These are phyloP conservation scores for Zymoseptoria pseudotritici DNA, from an alignment of 2,329 filamentous ascomycete species.

Conservation along the genomic window DNA sequence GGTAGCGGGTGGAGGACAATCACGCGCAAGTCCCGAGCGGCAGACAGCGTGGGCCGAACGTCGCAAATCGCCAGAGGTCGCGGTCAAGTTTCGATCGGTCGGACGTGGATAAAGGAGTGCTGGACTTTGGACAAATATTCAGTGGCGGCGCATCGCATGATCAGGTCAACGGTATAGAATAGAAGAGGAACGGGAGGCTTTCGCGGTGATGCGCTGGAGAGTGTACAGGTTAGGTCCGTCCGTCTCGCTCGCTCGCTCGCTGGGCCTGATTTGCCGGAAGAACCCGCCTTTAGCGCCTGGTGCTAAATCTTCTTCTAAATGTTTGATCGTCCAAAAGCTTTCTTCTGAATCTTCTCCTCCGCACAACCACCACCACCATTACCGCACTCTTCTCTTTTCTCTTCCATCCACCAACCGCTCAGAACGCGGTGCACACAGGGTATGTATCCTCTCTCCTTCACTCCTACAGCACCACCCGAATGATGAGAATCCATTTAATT, in stretches of 20 bases:
- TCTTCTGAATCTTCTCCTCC: background rate
- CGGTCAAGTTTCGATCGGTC: background rate
- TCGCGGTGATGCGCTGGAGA: background rate
- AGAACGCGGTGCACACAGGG: slow-evolving; percentile 1
- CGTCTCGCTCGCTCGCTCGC: no score
- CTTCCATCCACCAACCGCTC: background rate
- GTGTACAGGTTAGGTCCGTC: background rate
- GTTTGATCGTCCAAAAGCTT: background rate
- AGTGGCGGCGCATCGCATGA: background rate
- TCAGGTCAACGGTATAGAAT: background rate
- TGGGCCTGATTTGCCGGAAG: background rate
- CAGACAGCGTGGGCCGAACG: background rate
- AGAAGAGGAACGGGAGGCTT: background rate
- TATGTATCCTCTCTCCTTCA: slow-evolving; percentile 1
- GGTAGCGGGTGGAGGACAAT: background rate
- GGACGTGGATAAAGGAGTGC: background rate
- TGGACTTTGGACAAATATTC: background rate
- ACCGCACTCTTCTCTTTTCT: background rate
- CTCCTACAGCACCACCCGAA: slow-evolving; percentile 27
- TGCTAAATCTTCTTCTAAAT: background rate
- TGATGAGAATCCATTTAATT: slow-evolving; percentile 65
- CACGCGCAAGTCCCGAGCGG: slow-evolving; percentile 1
- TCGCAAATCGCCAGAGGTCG: background rate
- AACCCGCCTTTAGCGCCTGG: background rate
- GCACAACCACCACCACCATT: background rate